Percentiles rank a stretch among this genome's conserved stretches.
Conservation (phyloP, 1,139 yeast species). For the Kurtzmaniella quercitrusa region DNA sequence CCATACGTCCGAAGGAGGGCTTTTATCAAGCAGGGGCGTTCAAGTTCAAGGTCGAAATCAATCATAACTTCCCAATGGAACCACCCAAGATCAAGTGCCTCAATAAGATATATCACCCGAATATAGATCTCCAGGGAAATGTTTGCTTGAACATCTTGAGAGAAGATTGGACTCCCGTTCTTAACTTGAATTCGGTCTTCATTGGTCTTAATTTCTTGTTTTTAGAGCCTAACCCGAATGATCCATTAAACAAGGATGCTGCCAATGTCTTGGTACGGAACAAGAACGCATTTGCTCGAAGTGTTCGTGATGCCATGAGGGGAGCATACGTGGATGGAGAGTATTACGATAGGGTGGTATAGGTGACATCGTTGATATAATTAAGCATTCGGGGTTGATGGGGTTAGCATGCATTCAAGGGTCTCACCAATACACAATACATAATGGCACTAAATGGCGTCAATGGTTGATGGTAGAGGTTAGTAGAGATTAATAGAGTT, state of each 20-base stretch:
- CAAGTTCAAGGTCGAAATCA: constrained; percentile 58
- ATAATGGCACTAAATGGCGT: no score
- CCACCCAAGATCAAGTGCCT: constrained; percentile 82
- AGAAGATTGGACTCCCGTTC: constrained; percentile 96
- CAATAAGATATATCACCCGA: constrained; percentile 84
- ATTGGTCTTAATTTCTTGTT: constrained; percentile 85
- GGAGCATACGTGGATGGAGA: constrained; percentile 65
- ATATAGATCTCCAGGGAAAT: constrained; percentile 85
- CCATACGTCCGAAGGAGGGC: constrained; percentile 75
- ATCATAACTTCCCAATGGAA: constrained; percentile 80
- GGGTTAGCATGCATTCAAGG: no score
- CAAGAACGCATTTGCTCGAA: constrained; percentile 49
- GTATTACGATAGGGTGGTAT: constrained; percentile 57
- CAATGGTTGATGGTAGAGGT: no score
- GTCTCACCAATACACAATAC: no score
- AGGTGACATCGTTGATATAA: constrained; percentile 1
- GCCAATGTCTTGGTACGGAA: constrained; percentile 68
- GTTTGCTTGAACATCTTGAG: constrained; percentile 86
- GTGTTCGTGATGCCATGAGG: constrained; percentile 63
- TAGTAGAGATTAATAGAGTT: no score
- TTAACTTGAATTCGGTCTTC: constrained; percentile 74
- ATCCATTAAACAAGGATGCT: constrained; percentile 89
- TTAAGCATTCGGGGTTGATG: no score
- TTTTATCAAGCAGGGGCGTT: constrained; percentile 69
- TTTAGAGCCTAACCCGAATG: constrained; percentile 86